A percentile compares a stretch with the other conserved stretches of the same genome.
These are phyloP conservation scores for Syzygium oleosum DNA, from an alignment of 345 rosid genomes.

Conservation along the genomic window DNA sequence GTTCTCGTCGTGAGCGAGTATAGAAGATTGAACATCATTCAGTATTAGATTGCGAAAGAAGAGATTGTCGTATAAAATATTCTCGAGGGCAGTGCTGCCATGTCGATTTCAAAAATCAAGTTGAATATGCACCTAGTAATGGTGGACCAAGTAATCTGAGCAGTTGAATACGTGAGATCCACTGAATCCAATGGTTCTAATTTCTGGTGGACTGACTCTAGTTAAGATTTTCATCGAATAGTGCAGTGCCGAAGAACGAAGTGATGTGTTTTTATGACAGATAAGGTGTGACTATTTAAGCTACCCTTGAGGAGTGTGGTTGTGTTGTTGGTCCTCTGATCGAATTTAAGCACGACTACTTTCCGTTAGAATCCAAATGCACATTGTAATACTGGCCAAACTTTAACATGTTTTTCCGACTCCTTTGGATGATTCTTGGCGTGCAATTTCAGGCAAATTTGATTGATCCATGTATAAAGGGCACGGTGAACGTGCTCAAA, in stretches of 20 bases:
- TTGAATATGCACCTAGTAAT: background rate
- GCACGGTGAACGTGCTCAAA: slow-evolving; percentile 55
- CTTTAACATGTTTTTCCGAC: background rate
- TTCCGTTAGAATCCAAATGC: background rate
- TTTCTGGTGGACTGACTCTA: background rate
- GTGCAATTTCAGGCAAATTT: slow-evolving; percentile 32
- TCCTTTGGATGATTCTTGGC: background rate
- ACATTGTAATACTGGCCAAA: background rate
- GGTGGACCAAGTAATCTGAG: background rate
- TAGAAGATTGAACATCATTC: background rate
- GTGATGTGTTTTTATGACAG: background rate
- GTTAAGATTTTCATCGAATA: background rate
- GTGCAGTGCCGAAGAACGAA: background rate
- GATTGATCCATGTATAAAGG: slow-evolving; percentile 71
- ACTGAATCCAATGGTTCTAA: background rate
- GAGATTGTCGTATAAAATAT: background rate
- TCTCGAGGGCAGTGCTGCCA: background rate
- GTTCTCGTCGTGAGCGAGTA: background rate
- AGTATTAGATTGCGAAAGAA: background rate
- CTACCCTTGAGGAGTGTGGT: background rate
- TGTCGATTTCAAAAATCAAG: too few relatives aligned
- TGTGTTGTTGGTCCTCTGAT: background rate
- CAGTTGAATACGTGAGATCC: background rate
- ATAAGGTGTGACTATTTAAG: background rate
- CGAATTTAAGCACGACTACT: background rate